phyloP scores from a whole-genome alignment of 768 basidiomycete genomes.

The Termitomyces bulborhizus region DNA sequence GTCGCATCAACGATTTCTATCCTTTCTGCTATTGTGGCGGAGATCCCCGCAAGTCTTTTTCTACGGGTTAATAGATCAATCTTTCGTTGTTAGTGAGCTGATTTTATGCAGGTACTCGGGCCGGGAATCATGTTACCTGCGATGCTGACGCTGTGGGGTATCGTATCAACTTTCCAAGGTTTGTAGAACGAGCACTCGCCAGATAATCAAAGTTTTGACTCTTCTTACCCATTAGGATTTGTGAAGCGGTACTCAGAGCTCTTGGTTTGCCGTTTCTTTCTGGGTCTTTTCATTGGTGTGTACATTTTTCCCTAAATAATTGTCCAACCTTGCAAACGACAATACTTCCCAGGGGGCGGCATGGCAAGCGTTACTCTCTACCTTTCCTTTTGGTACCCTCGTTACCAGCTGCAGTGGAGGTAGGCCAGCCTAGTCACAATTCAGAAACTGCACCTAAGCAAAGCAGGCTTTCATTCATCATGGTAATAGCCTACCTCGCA shows the following conservation, averaged over 20 bases:
- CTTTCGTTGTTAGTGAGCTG: neutral
- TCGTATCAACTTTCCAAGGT: neutral
- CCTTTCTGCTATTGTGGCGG: neutral
- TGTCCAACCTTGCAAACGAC: neutral
- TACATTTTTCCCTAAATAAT: neutral
- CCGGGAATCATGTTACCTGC: neutral
- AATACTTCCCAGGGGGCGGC: neutral
- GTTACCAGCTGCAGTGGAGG: neutral
- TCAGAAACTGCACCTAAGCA: neutral
- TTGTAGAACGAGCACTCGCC: neutral
- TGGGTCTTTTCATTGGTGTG: neutral
- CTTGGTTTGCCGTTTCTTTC: neutral
- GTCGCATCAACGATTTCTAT: neutral
- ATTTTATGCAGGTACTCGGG: neutral
- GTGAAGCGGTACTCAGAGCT: neutral
- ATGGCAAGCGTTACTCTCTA: neutral
- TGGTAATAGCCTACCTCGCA: neutral
- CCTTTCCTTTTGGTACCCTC: neutral
- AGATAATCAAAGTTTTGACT: neutral
- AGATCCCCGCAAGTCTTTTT: neutral
- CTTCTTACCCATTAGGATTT: neutral
- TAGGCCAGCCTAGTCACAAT: neutral
- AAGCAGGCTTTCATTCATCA: neutral
- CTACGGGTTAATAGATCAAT: neutral
- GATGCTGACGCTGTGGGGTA: neutral